Evolutionary conservation across 164 flowering plant species (phyloP).

Genomic region (Piper betle): DNA sequence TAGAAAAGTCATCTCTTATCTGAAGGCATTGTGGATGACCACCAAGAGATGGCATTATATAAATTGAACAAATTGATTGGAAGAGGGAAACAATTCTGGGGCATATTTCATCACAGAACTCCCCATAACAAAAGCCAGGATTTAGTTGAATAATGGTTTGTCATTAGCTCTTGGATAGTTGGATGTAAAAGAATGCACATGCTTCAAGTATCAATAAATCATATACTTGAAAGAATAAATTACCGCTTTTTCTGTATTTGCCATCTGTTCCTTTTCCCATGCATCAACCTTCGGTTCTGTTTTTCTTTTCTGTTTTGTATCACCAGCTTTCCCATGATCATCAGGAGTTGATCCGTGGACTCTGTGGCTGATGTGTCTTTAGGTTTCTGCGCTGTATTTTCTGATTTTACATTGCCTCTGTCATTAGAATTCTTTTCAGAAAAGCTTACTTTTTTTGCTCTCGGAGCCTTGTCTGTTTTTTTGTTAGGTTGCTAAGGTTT

Average conservation of each 20-base stretch:
- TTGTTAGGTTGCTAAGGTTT: slow-evolving; percentile 11
- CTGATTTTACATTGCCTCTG: background rate
- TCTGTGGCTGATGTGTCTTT: slow-evolving; percentile 4
- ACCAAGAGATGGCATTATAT: no score
- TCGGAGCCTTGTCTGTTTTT: slow-evolving; percentile 20
- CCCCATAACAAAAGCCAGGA: no score
- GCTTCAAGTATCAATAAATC: no score
- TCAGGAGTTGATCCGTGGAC: slow-evolving; percentile 5
- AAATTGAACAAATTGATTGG: no score
- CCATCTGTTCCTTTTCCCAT: slow-evolving; percentile 52
- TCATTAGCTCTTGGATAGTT: no score
- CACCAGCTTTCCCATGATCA: slow-evolving; percentile 5
- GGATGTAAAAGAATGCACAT: no score
- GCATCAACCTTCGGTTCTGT: slow-evolving; percentile 28
- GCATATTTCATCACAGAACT: no score
- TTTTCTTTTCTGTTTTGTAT: slow-evolving; percentile 1
- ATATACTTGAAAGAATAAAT: background rate
- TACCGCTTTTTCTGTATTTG: slow-evolving; percentile 41
- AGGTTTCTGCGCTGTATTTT: background rate
- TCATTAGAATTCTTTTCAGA: slow-evolving; percentile 3
- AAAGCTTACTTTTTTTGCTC: slow-evolving; percentile 16
- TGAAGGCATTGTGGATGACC: no score
- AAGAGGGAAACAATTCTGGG: no score
- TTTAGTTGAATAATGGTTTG: no score
- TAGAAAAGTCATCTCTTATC: no score